Base-by-base conservation (phyloP, 2,329 filamentous ascomycete species). In the Diaporthe citrichinensis region DNA sequence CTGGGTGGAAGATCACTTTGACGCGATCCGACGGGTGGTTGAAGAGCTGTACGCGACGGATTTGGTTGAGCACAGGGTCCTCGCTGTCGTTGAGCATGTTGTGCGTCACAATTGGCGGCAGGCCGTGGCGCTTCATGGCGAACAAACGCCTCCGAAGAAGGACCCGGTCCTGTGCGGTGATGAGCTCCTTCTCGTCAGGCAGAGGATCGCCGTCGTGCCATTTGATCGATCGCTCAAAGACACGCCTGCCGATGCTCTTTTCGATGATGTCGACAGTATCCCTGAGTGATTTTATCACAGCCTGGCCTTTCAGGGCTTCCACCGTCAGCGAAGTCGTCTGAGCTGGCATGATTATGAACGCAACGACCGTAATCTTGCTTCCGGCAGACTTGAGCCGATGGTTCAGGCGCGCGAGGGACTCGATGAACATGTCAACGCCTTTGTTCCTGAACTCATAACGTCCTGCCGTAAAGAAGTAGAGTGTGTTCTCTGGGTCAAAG, bases 401-500 rank as follows among this genome's bases (percentile, higher is more conserved):
- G 86, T 99, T 99, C 81, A 99, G 87, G 58, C 97, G 94, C 39
- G 97, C 97, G 78, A 99, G 88, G 4, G 96, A 97, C 86, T 99
- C 97, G 79, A 99, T 98, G 85, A 98, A 99, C 97, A 99, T 98
- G 85, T 99, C 97, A 14, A 98, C 96, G 82, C 97, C 97, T 87
- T 99, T 99, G 83, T 99, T 99, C 78, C 97, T 90, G 89, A 96
- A 99, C 85, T 99, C 97, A 82, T 99, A 99, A 78, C 97, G 94
- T 76, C 97, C 97, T 9, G 97, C 94, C 4, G 96, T 99, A 88
- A 99, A 99, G 86, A 98, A 94, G 86, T 98, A 99, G 49, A 99
- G 90, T 0, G 97, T 99, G 85, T 98, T 98, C 76, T 98, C 96
- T 20, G 95, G 92, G 77, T 98, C 95, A 79, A 98, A 98, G 83